Evolutionary conservation across 2,329 filamentous ascomycete genomes (phyloP), one percentile per base, ranked within the genome.

Genomic region (Orbilia oligospora): DNA sequence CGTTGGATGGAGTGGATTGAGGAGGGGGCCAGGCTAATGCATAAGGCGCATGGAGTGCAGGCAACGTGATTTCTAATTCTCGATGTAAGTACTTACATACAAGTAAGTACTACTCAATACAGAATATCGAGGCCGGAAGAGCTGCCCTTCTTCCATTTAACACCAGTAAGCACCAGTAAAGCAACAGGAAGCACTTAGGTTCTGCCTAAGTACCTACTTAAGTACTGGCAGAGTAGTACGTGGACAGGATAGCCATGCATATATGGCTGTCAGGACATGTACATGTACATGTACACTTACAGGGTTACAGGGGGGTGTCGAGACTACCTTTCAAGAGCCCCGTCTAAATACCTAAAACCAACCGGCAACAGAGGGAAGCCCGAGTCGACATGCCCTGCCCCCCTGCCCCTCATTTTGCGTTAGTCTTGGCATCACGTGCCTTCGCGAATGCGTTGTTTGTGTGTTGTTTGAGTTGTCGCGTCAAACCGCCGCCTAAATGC

Each of bases 31-130:
- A 5, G 38, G 14, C 48, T 72, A 63, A 78, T 78, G 75, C 75
- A 78, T 67, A 33, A 78, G 68, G 49, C 75, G 75, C 75, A 78
- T 78, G 68, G 63, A 72, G 38, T 69, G 61, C 67, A 72, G 67
- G 68, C 75, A 78, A 78, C 75, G 75, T 78, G 75, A 78, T 78
- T 68, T 20, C 41, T 58, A 58, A 58, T 58, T 58, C 5, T 58
- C 16, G n/a, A n/a, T n/a, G n/a, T n/a, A n/a, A n/a, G n/a, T n/a
- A n/a, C n/a, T n/a, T 22, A 58, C 53, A 22, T 33, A 58, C n/a
- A 22, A 20, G 33, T 38, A n/a, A n/a, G n/a, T n/a, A n/a, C n/a
- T n/a, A 58, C n/a, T 5, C 38, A 14, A 41, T 41, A 41, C 38
- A 14, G 16, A 41, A 41, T 41, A 14, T 16, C 38, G 14, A 27